Conservation (phyloP, 169 alveolate species). For the Plasmodium berghei region DNA sequence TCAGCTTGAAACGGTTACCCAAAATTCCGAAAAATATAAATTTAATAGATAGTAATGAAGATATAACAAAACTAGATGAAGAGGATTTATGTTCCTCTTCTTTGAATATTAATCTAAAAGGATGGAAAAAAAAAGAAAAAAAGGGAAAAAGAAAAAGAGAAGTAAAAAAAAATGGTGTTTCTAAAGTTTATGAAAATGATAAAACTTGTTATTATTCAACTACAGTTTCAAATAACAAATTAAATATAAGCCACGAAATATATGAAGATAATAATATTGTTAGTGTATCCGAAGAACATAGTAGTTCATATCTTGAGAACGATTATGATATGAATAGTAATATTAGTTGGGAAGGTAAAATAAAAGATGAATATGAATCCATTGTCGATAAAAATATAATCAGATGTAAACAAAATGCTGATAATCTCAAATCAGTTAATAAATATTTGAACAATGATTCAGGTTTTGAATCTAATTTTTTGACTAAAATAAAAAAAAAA, state of each 20-base stretch:
- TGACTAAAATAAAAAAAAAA: not conserved
- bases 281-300: too few relatives aligned
- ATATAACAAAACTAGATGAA: not conserved
- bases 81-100: not conserved
- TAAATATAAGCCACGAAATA: too few relatives aligned
- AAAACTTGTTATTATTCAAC: not conserved
- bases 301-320: too few relatives aligned
- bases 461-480: not conserved
- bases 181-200: not conserved
- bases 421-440: too few relatives aligned
- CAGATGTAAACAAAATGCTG: too few relatives aligned
- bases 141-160: constrained; percentile 4
- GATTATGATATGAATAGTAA: too few relatives aligned
- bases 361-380: too few relatives aligned
- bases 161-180: not conserved
- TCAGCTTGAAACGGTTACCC: constrained; percentile 19
- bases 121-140: not conserved
- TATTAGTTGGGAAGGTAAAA: too few relatives aligned
- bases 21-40: constrained; percentile 13
- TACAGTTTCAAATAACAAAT: too few relatives aligned
- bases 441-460: too few relatives aligned
- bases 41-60: constrained; percentile 20
- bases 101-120: not conserved
- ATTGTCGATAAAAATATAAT: too few relatives aligned
- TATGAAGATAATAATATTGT: too few relatives aligned